phyloP scores from a whole-genome alignment of 257 asterid species.

The Verbascum thapsus region DNA sequence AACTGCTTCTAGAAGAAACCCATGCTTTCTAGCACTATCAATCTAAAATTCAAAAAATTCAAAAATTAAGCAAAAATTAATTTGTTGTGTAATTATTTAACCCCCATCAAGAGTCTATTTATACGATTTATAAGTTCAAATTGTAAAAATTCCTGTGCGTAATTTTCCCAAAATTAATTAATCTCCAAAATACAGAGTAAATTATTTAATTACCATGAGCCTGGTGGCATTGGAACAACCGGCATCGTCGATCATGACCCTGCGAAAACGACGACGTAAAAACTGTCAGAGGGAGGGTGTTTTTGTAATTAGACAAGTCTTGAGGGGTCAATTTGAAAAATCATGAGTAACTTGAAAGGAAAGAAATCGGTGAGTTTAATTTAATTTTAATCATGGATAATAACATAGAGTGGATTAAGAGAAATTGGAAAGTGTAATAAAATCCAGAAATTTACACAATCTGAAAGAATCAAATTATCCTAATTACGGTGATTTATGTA shows the following conservation, averaged over 20 bases:
- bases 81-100: too few relatives aligned
- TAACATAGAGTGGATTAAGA: too few relatives aligned
- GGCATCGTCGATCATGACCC: slow-evolving; percentile 96
- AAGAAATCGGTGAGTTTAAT: too few relatives aligned
- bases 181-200: slow-evolving; percentile 8
- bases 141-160: too few relatives aligned
- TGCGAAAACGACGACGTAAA: slow-evolving; percentile 39
- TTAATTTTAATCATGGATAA: too few relatives aligned
- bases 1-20: slow-evolving; percentile 90
- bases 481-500: not conserved
- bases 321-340: slow-evolving; percentile 32
- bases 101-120: too few relatives aligned
- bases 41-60: slow-evolving; percentile 42
- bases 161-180: too few relatives aligned
- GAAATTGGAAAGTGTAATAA: not conserved
- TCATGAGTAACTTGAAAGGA: slow-evolving; percentile 40
- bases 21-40: slow-evolving; percentile 89
- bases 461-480: not conserved
- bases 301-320: slow-evolving; percentile 9
- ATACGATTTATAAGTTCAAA: too few relatives aligned
- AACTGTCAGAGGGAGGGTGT: slow-evolving; percentile 38
- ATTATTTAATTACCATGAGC: slow-evolving; percentile 69
- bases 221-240: slow-evolving; percentile 80
- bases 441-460: too few relatives aligned
- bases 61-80: not conserved